A percentile compares a stretch with the other conserved stretches of the same genome.
These are phyloP conservation scores for Stephanocyclus meneghinianus DNA, from an alignment of 352 stramenopile genomes.

Conservation along the genomic window DNA sequence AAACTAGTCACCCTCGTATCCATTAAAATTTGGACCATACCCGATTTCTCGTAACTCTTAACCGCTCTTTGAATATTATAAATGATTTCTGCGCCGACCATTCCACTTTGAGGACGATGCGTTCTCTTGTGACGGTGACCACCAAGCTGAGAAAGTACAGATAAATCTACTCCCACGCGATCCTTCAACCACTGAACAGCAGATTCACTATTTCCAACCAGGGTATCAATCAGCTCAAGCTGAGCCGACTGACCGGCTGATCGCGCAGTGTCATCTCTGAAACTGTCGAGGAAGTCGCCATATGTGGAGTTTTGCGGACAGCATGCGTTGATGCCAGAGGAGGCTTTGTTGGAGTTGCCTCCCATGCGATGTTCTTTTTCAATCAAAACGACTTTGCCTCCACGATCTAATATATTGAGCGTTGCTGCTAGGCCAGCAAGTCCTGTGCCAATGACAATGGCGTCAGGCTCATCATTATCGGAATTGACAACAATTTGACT, in stretches of 20 bases:
- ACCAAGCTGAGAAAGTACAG: conserved; percentile 78
- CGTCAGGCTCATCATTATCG: conserved; percentile 61
- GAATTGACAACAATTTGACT: conserved; percentile 12
- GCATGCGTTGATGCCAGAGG: conserved; percentile 79
- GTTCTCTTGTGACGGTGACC: conserved; percentile 76
- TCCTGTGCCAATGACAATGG: conserved; percentile 76
- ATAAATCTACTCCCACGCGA: conserved; percentile 75
- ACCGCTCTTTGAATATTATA: conserved; percentile 79
- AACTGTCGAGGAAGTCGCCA: conserved; percentile 66
- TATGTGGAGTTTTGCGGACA: conserved; percentile 66
- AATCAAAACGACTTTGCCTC: conserved; percentile 68
- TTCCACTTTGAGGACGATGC: conserved; percentile 78
- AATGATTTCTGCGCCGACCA: conserved; percentile 80
- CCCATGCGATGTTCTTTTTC: conserved; percentile 80
- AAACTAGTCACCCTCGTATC: conserved; percentile 67
- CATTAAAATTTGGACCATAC: conserved; percentile 70
- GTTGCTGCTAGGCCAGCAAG: conserved; percentile 72
- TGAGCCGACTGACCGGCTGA: conserved; percentile 67
- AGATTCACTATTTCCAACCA: conserved; percentile 67
- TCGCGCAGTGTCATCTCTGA: conserved; percentile 70
- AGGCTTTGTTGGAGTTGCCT: conserved; percentile 82
- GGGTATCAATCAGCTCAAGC: conserved; percentile 68
- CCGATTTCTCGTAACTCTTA: conserved; percentile 69
- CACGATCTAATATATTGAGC: conserved; percentile 76
- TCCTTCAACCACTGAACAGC: conserved; percentile 75